Evolutionary conservation across 2,329 filamentous ascomycete genomes (phyloP), one percentile per base, ranked within the genome.

Genomic region (Cercospora sp.): DNA sequence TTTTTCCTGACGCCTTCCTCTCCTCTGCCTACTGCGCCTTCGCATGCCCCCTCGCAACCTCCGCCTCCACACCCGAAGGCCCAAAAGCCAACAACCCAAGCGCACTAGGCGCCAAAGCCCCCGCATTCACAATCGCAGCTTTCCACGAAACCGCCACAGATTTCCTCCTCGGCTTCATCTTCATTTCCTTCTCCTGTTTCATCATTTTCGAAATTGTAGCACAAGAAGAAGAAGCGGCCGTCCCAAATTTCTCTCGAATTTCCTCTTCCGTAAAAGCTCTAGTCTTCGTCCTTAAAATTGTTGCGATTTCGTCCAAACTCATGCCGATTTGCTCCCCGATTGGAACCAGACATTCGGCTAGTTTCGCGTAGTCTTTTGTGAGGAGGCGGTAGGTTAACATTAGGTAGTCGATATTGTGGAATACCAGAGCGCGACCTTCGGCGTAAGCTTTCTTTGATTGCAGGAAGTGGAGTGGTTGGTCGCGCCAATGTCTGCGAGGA

Each of bases 401-500:
- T 62, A 94, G 80, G 76, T 92, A 94, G 78, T 94, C 91, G 73
- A 94, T 92, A 74, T 93, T 89, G 78, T 90, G 89, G 76, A 94
- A 94, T 5, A 93, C 89, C 6, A 94, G 84, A 0, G 91, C 91
- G 20, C 87, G 82, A 75, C 92, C 88, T 7, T 83, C 79, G 0
- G 86, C 83, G 74, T 94, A 94, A 2, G 84, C 85, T 26, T 86
- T 80, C 79, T 92, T 93, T 57, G 88, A 86, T 72, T 88, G 84
- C 1, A 94, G 81, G 79, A 94, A 93, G 6, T 90, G 87, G 12
- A 88, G 83, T 0, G 91, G 91, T 73, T 94, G 91, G 20, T 94
- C 90, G 66, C 91, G 88, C 91, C 91, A 94, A 81, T 94, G 92
- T 1, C 91, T 87, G 30, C 87, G 84, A 0, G 90, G 91, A 79